Base-by-base conservation (phyloP, 345 rosid species). In the Reutealis trisperma region DNA sequence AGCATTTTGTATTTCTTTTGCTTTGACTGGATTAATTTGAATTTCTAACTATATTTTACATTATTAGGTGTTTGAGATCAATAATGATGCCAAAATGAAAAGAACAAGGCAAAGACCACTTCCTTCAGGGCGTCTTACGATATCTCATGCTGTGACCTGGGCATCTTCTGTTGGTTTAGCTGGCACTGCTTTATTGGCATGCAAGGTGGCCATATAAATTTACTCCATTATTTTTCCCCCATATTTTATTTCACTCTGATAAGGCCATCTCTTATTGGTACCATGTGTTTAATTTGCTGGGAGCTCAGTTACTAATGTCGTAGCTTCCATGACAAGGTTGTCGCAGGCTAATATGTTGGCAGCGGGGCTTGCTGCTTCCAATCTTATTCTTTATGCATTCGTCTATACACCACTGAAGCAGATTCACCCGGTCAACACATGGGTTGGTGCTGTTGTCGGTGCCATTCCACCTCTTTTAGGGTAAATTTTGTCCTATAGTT, bases 391-490 rank as follows among this genome's bases (percentile, higher is more conserved):
- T 11, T 77, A 77, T 51, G 80, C 80, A 14, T 77, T 70, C 62
- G 69, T 77, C 25, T 77, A 77, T 71, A 70, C 80, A 49, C 80
- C 80, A 15, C 51, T 96, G 92, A 96, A 96, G 92, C 98, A 96
- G 85, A 86, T 92, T 86, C 99, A 96, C 85, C 98, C 98, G 25
- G 87, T 90, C 73, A 93, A 96, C 83, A 93, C 99, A 41, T 96
- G 98, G 98, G 97, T 93, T 77, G 99, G 98, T 27, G 99, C 98
- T 63, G 85, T 96, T 86, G 98, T 96, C 71, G 99, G 98, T 73
- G 99, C 99, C 27, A 92, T 96, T 82, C 99, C 99, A 4, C 97
- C 99, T 21, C 92, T 96, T 76, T 87, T 96, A 61, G 99, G 99
- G 99, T 96, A 90, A 47, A 80, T 60, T 47, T 80, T n/a, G 8